Percentiles rank a stretch among this genome's conserved stretches.
phyloP scores from a whole-genome alignment of 202 grass and related monocot species.

The Cymbopogon flexuosus region DNA sequence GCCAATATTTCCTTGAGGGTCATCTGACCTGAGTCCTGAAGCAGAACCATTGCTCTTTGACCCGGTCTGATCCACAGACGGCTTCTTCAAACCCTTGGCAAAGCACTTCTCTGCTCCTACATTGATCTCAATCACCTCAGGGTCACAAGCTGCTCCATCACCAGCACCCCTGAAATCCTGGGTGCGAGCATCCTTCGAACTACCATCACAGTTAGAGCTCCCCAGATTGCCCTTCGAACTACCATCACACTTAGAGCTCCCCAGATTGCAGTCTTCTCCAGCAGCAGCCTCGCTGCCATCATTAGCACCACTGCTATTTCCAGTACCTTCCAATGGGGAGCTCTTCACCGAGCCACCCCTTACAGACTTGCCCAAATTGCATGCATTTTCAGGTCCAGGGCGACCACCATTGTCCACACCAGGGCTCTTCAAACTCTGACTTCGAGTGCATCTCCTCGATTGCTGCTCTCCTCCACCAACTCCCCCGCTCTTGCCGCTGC shows the following conservation, averaged over 20 bases:
- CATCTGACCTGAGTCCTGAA: constrained; percentile 8
- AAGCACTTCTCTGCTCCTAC: not conserved
- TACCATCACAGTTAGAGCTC: not conserved
- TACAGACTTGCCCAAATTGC: not conserved
- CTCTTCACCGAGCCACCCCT: not conserved
- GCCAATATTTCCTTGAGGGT: not conserved
- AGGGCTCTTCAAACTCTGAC: constrained; percentile 5
- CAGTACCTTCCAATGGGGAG: not conserved
- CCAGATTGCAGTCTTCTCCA: constrained; percentile 8
- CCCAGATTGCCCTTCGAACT: not conserved
- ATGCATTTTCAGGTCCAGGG: not conserved
- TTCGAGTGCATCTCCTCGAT: not conserved
- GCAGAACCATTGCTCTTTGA: constrained; percentile 21
- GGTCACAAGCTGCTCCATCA: not conserved
- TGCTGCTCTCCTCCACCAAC: not conserved
- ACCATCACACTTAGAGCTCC: not conserved
- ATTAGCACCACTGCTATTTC: not conserved
- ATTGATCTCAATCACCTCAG: not conserved
- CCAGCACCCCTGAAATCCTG: not conserved
- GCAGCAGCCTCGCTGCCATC: not conserved
- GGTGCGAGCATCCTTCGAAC: not conserved
- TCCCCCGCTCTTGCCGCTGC: not conserved
- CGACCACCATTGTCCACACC: not conserved
- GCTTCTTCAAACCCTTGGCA: not conserved
- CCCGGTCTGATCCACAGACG: not conserved